Conservation (phyloP, 805 yeast genomes). For the Osmozyma mogii region DNA sequence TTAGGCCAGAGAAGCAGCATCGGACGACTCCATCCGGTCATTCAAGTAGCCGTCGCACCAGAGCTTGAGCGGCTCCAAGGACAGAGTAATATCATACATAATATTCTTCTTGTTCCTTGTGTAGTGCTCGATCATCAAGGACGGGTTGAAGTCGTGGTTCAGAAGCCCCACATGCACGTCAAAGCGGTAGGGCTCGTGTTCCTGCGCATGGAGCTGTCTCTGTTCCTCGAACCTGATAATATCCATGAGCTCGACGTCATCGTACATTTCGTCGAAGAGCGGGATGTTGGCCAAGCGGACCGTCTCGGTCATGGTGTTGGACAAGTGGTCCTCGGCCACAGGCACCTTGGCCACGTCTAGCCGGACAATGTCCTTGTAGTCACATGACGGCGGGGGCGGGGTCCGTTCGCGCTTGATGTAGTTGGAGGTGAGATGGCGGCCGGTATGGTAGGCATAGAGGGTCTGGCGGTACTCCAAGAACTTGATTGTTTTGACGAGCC, state of each 20-base stretch:
- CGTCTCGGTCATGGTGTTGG: conserved; percentile 4
- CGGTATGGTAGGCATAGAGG: conserved; percentile 18
- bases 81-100: no score
- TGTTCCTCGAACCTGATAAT: conserved; percentile 2
- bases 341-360: conserved; percentile 12
- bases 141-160: conserved; percentile 21
- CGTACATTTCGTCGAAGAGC: conserved; percentile 10
- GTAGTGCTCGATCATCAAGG: conserved; percentile 6
- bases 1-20: no score
- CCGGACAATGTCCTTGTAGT: conserved; percentile 11
- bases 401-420: conserved; percentile 9
- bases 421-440: conserved; percentile 14
- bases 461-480: conserved; percentile 26
- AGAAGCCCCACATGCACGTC: conserved; percentile 19
- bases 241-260: conserved; percentile 7
- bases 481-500: conserved; percentile 22
- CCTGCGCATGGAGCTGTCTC: conserved; percentile 9
- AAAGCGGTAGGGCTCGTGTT: conserved; percentile 12
- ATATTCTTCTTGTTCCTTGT: no score
- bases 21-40: no score
- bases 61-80: no score
- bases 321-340: conserved; percentile 8
- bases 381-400: conserved; percentile 5
- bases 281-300: conserved; percentile 13
- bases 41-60: no score